Evolutionary conservation across 306 rosid genomes (phyloP).

Genomic region (Acacia confusa): DNA sequence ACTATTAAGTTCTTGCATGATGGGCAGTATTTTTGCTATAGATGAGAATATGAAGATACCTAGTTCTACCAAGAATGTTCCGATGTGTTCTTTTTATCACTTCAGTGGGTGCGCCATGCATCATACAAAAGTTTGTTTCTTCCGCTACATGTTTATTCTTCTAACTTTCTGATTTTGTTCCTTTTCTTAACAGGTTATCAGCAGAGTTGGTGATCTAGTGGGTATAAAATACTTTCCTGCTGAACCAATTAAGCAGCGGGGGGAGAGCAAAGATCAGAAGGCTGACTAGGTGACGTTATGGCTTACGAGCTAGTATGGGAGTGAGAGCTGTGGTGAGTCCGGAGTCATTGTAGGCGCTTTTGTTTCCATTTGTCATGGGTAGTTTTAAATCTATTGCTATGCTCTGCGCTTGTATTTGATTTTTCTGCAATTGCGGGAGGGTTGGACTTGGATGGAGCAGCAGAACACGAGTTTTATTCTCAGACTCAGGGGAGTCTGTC

Average conservation of each 20-base stretch:
- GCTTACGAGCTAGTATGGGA: conserved; percentile 10
- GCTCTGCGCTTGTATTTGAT: conserved; percentile 13
- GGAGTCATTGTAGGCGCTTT: conserved; percentile 17
- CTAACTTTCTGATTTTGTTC: conserved; percentile 9
- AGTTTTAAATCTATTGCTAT: conserved; percentile 23
- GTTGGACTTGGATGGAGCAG: conserved; percentile 29
- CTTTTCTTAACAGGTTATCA: conserved; percentile 55
- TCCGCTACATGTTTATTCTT: neutral
- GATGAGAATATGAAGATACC: conserved; percentile 10
- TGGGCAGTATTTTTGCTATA: conserved; percentile 3
- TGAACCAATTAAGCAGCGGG: conserved; percentile 57
- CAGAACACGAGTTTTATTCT: conserved; percentile 23
- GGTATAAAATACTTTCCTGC: conserved; percentile 92
- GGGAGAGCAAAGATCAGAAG: conserved; percentile 32
- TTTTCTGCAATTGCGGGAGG: conserved; percentile 24
- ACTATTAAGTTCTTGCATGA: conserved; percentile 11
- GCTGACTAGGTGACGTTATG: conserved; percentile 22
- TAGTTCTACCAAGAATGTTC: neutral
- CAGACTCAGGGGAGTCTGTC: conserved; percentile 20
- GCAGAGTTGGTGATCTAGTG: conserved; percentile 76
- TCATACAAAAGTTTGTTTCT: conserved; percentile 13
- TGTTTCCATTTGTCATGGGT: conserved; percentile 1
- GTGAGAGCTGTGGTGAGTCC: neutral
- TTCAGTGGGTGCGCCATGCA: neutral
- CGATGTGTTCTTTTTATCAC: neutral